Percentiles rank a stretch among this genome's conserved stretches.
Conservation (phyloP, 352 stramenopile genomes). For the Phytophthora hybrid region DNA sequence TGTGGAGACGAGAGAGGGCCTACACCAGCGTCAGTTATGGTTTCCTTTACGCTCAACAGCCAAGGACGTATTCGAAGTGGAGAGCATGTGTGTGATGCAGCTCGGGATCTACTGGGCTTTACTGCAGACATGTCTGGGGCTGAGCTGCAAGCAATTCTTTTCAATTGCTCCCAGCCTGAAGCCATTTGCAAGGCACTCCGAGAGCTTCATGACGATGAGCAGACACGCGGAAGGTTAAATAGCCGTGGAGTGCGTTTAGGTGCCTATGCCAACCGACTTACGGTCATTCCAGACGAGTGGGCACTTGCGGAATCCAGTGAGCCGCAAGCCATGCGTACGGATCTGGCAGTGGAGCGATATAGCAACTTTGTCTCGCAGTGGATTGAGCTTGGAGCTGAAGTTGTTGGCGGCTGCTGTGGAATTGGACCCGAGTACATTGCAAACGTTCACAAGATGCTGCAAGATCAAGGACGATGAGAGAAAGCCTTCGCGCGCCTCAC, state of each 20-base stretch:
- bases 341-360: slow-evolving; percentile 81
- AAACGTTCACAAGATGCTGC: slow-evolving; percentile 49
- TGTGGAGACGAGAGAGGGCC: slow-evolving; percentile 29
- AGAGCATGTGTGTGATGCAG: slow-evolving; percentile 58
- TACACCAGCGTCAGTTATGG: slow-evolving; percentile 55
- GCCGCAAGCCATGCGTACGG: slow-evolving; percentile 84
- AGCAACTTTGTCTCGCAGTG: slow-evolving; percentile 73
- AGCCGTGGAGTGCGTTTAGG: slow-evolving; percentile 56
- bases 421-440: slow-evolving; percentile 90
- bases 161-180: slow-evolving; percentile 92
- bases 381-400: slow-evolving; percentile 62
- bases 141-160: slow-evolving; percentile 77
- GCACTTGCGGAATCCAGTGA: slow-evolving; percentile 71
- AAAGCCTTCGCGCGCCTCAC: neutral
- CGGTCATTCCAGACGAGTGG: slow-evolving; percentile 79
- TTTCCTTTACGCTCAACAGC: slow-evolving; percentile 86
- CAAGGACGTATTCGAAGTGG: slow-evolving; percentile 80
- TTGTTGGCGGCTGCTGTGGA: slow-evolving; percentile 93
- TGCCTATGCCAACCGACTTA: slow-evolving; percentile 92
- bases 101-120: slow-evolving; percentile 52
- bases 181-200: slow-evolving; percentile 81
- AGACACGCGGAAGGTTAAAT: slow-evolving; percentile 14
- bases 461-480: slow-evolving; percentile 29
- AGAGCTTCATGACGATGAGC: slow-evolving; percentile 49
- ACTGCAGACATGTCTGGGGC: slow-evolving; percentile 19